Evolutionary conservation across 208 protist species (phyloP).

Genomic region (Borovskyia barvae): DNA sequence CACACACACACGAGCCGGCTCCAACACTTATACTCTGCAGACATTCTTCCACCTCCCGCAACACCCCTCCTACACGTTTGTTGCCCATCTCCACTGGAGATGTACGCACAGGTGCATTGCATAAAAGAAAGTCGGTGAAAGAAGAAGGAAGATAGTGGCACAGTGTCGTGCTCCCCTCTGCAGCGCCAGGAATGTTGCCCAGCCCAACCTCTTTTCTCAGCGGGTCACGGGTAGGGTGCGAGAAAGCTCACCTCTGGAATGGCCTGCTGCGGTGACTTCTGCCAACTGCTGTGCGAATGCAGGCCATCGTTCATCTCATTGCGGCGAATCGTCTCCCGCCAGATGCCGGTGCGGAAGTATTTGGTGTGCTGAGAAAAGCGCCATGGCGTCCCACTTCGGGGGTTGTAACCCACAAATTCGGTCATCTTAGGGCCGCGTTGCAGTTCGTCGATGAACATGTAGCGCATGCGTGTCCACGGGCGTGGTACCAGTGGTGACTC

Average conservation of each 20-base stretch:
- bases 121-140: too few species aligned
- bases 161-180: too few species aligned
- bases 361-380: conserved; percentile 87
- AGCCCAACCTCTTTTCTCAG: too few species aligned
- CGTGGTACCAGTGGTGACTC: conserved; percentile 83
- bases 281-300: conserved; percentile 86
- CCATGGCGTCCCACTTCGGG: conserved; percentile 78
- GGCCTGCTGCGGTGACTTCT: conserved; percentile 87
- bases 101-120: too few species aligned
- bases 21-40: too few species aligned
- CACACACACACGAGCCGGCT: too few species aligned
- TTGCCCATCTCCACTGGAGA: too few species aligned
- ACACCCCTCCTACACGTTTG: too few species aligned
- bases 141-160: too few species aligned
- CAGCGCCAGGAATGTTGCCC: too few species aligned
- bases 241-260: conserved; percentile 86
- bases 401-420: conserved; percentile 90
- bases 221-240: conserved; percentile 74
- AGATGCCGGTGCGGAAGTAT: conserved; percentile 86
- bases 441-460: conserved; percentile 91
- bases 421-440: conserved; percentile 83
- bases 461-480: conserved; percentile 83
- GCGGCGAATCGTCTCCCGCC: conserved; percentile 81
- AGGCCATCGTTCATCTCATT: conserved; percentile 90
- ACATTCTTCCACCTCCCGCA: too few species aligned